These are phyloP conservation scores for Micractinium conductrix DNA, from an alignment of 139 green algal species.

Conservation along the genomic window DNA sequence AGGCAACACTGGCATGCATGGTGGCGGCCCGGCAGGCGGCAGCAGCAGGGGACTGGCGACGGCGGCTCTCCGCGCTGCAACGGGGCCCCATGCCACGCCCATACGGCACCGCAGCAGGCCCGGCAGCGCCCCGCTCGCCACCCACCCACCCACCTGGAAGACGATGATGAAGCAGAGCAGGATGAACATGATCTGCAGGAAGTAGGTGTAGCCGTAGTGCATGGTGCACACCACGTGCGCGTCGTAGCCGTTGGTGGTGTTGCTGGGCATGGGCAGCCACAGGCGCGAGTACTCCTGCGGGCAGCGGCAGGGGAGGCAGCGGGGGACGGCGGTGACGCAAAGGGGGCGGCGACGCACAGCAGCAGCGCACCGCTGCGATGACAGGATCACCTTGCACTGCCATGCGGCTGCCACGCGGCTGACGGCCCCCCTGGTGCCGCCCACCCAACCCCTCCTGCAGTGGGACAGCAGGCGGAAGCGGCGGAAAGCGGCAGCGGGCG, in stretches of 20 bases:
- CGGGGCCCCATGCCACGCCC: no score
- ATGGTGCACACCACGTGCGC: conserved; percentile 29
- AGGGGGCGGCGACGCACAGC: neutral
- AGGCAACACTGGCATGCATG: neutral
- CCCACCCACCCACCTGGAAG: conserved; percentile 22
- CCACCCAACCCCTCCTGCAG: no score
- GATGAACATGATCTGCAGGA: conserved; percentile 39
- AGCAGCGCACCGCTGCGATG: no score
- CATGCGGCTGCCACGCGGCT: no score
- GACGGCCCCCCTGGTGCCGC: no score
- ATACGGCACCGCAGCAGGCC: no score
- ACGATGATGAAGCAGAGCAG: conserved; percentile 33
- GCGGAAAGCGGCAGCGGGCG: no score
- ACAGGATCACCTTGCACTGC: no score
- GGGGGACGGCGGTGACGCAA: neutral
- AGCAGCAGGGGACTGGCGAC: no score
- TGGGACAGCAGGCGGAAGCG: no score
- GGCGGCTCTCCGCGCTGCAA: neutral
- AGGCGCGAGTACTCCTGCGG: conserved; percentile 18
- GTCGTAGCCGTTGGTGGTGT: conserved; percentile 40
- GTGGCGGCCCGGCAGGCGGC: no score
- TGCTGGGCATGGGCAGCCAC: conserved; percentile 23
- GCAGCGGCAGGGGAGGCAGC: neutral
- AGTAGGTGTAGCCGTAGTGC: conserved; percentile 44
- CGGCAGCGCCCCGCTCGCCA: no score